These are phyloP conservation scores for Pisolithus orientalis DNA, from an alignment of 768 basidiomycete genomes.

Conservation along the genomic window DNA sequence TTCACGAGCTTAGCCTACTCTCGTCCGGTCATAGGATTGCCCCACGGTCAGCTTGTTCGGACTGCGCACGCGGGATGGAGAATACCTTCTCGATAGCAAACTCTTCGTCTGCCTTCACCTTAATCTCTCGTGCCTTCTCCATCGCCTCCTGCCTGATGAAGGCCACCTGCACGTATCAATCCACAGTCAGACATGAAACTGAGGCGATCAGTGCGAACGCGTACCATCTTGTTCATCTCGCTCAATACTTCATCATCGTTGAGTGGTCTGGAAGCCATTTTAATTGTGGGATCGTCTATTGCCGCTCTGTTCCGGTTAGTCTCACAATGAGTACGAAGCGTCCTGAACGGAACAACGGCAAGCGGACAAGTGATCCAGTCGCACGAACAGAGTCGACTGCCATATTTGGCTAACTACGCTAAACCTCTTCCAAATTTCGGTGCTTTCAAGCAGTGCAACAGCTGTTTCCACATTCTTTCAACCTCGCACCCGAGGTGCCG, in stretches of 20 bases:
- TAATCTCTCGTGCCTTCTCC: slow-evolving; percentile 96
- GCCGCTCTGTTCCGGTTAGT: not conserved
- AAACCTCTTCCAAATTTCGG: too few species aligned
- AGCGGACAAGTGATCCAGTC: not conserved
- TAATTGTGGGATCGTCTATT: slow-evolving; percentile 5
- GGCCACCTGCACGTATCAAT: slow-evolving; percentile 55
- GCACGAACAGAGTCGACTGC: not conserved
- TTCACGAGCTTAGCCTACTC: slow-evolving; percentile 91
- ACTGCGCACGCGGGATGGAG: not conserved
- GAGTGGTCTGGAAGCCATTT: slow-evolving; percentile 70
- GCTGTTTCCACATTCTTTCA: too few species aligned
- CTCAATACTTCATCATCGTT: slow-evolving; percentile 93
- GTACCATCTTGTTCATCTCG: slow-evolving; percentile 99
- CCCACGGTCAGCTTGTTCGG: not conserved
- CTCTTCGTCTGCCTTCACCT: slow-evolving; percentile 97
- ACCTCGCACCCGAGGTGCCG: too few species aligned
- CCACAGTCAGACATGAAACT: slow-evolving; percentile 2
- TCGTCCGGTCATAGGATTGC: not conserved
- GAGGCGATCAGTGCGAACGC: slow-evolving; percentile 13
- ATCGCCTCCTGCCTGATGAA: slow-evolving; percentile 99
- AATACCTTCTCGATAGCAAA: slow-evolving; percentile 95
- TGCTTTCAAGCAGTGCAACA: too few species aligned
- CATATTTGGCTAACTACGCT: not conserved
- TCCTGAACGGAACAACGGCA: not conserved
- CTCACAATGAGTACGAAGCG: not conserved